phyloP scores from a whole-genome alignment of 225 moss, liverwort and hornwort species.

The Pleurozium schreberi region DNA sequence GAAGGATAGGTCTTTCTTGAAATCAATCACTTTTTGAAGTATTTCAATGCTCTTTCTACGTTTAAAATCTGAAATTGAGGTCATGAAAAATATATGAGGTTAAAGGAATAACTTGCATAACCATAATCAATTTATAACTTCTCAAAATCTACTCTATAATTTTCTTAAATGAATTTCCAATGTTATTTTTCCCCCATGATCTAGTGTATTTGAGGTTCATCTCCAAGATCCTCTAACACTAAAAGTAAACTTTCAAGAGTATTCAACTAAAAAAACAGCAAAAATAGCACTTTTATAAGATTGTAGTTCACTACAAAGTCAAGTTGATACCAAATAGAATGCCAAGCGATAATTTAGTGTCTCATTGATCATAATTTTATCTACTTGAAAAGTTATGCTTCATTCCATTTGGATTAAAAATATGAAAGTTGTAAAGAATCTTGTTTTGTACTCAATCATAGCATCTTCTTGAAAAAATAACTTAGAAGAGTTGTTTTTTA shows the following conservation, averaged over 20 bases:
- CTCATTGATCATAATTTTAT: too few species aligned
- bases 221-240: background rate
- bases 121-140: background rate
- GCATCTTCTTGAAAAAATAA: too few species aligned
- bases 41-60: background rate
- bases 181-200: rapidly evolving
- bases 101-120: background rate
- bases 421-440: too few species aligned
- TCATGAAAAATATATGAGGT: background rate
- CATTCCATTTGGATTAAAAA: too few species aligned
- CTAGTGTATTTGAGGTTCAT: background rate
- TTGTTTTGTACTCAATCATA: too few species aligned
- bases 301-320: too few species aligned
- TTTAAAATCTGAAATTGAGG: background rate
- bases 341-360: too few species aligned
- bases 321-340: background rate
- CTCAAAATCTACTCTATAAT: background rate
- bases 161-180: background rate
- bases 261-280: background rate
- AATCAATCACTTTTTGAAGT: background rate
- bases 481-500: too few species aligned
- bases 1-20: too few species aligned
- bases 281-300: too few species aligned
- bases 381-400: too few species aligned
- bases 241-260: background rate